Evolutionary conservation across 2,329 filamentous ascomycete genomes (phyloP).

Genomic region (Tolypocladium sp.): DNA sequence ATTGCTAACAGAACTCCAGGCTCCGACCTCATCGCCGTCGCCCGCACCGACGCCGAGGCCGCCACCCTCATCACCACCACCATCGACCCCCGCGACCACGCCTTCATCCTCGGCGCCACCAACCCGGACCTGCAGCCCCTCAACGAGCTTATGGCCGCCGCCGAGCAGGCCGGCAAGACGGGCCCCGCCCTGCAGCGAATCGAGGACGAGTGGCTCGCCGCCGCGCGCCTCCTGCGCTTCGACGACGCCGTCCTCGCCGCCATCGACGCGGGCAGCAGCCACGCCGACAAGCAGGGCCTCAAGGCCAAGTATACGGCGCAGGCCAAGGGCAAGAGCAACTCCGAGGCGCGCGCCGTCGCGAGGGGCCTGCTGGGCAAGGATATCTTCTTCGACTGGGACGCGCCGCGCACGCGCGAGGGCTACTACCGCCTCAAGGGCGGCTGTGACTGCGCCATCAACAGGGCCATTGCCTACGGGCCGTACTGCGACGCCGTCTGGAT

Average conservation of each 20-base stretch:
- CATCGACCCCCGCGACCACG: slow-evolving; percentile 91
- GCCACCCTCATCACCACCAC: slow-evolving; percentile 94
- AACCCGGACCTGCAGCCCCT: slow-evolving; percentile 79
- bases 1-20: slow-evolving; percentile 31
- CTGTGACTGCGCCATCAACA: slow-evolving; percentile 82
- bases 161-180: slow-evolving; percentile 71
- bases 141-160: slow-evolving; percentile 82
- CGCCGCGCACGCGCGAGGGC: slow-evolving; percentile 85
- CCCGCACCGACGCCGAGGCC: slow-evolving; percentile 93
- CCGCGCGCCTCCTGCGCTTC: slow-evolving; percentile 80
- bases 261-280: slow-evolving; percentile 50
- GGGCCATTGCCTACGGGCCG: slow-evolving; percentile 83
- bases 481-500: slow-evolving; percentile 98
- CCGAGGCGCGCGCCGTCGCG: slow-evolving; percentile 72
- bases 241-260: slow-evolving; percentile 79
- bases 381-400: slow-evolving; percentile 90
- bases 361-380: slow-evolving; percentile 69
- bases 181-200: slow-evolving; percentile 79
- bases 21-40: slow-evolving; percentile 79
- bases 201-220: slow-evolving; percentile 76
- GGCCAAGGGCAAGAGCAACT: slow-evolving; percentile 76
- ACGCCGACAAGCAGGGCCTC: slow-evolving; percentile 59
- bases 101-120: slow-evolving; percentile 83
- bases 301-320: slow-evolving; percentile 57
- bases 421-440: slow-evolving; percentile 92